These are phyloP conservation scores for Ceratocystis huliohia DNA, from an alignment of 2,329 filamentous ascomycete genomes.

Conservation along the genomic window DNA sequence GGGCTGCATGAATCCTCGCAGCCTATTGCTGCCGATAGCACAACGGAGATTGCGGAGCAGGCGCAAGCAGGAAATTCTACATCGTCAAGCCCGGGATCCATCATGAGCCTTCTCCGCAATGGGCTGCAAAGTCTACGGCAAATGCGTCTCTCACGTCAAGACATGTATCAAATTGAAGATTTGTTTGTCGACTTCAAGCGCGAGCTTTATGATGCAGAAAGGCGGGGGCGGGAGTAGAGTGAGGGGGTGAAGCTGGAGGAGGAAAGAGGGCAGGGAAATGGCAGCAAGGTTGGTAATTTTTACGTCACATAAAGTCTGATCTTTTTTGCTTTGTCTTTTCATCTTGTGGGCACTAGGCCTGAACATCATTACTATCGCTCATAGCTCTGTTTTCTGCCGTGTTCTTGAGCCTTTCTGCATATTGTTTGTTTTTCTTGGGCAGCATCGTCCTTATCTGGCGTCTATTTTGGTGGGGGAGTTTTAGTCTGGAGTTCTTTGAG, in stretches of 20 bases:
- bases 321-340: not conserved
- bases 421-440: no score
- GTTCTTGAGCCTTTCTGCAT: no score
- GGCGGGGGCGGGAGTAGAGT: slow-evolving; percentile 36
- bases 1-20: not conserved
- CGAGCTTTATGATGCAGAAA: slow-evolving; percentile 58
- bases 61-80: no score
- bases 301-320: not conserved
- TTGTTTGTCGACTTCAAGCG: slow-evolving; percentile 66
- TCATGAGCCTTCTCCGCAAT: slow-evolving; percentile 28
- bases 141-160: slow-evolving; percentile 47
- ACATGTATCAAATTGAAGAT: slow-evolving; percentile 62
- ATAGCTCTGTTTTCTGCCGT: no score
- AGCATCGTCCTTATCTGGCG: no score
- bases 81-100: slow-evolving; percentile 18
- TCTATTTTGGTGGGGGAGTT: no score
- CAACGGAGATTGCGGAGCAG: not conserved
- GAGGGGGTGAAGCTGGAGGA: not conserved
- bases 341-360: not conserved
- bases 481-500: no score
- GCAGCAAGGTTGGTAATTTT: not conserved
- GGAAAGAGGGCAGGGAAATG: not conserved
- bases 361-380: no score
- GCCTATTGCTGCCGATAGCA: not conserved
- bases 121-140: slow-evolving; percentile 45